Evolutionary conservation across 192 early-diverging fungal genomes (phyloP).

Genomic region (Coemansia asiatica): DNA sequence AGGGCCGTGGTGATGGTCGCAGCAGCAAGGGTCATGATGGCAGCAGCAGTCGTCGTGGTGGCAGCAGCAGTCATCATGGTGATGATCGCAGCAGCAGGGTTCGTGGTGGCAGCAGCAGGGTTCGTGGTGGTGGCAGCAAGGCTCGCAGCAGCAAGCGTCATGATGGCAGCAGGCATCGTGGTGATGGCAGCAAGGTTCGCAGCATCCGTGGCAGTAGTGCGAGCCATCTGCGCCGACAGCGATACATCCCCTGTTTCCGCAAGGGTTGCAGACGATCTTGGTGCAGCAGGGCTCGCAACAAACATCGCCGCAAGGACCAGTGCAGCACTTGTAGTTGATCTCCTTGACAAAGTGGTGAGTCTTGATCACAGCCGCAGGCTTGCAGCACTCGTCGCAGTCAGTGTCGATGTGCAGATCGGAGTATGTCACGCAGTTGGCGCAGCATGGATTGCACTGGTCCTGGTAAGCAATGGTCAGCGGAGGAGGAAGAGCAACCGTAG

Average conservation of each 20-base stretch:
- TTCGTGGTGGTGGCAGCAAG: conserved; percentile 2
- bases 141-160: conserved; percentile 6
- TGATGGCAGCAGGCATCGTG: conserved; percentile 8
- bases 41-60: conserved; percentile 13
- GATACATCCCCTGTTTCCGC: conserved; percentile 29
- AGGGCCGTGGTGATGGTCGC: conserved; percentile 1
- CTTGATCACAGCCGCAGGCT: conserved; percentile 54
- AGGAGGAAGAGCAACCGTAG: conserved; percentile 38
- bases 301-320: conserved; percentile 50
- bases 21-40: conserved; percentile 14
- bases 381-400: conserved; percentile 52
- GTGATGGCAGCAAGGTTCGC: conserved; percentile 10
- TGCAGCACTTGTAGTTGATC: conserved; percentile 57
- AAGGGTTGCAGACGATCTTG: conserved; percentile 51
- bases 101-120: conserved; percentile 15
- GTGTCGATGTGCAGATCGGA: conserved; percentile 48
- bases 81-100: conserved; percentile 13
- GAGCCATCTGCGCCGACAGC: conserved; percentile 41
- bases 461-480: conserved; percentile 52
- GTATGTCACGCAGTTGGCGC: conserved; percentile 51
- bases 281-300: conserved; percentile 54
- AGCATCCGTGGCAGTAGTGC: conserved; percentile 34
- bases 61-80: conserved; percentile 12
- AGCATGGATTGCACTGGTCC: conserved; percentile 51
- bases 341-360: conserved; percentile 54